A percentile compares a stretch with the other conserved stretches of the same genome.
Conservation (phyloP, 768 basidiomycete species). For the Tylopilus intermedius region DNA sequence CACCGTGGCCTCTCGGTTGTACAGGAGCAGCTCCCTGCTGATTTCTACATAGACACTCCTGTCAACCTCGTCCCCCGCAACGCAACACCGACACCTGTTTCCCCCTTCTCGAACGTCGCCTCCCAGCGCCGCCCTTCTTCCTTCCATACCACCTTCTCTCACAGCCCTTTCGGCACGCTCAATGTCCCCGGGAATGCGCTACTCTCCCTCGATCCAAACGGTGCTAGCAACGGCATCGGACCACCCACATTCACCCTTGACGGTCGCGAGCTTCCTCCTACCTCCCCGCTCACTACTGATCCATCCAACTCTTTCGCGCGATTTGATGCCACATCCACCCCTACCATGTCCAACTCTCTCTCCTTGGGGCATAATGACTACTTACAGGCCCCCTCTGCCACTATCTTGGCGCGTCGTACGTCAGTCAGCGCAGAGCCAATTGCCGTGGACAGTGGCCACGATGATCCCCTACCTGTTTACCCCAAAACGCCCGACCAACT, state of each 20-base stretch:
- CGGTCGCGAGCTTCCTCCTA: conserved; percentile 55
- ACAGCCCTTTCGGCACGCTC: conserved; percentile 72
- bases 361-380: conserved; percentile 52
- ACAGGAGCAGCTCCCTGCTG: conserved; percentile 48
- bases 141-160: conserved; percentile 46
- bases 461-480: conserved; percentile 69
- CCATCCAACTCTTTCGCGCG: conserved; percentile 43
- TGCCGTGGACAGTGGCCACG: conserved; percentile 62
- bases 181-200: conserved; percentile 80
- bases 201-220: conserved; percentile 45
- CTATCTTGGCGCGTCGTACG: conserved; percentile 83
- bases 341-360: conserved; percentile 40
- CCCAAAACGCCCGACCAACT: conserved; percentile 82
- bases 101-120: conserved; percentile 52
- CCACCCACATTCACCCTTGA: conserved; percentile 59
- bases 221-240: conserved; percentile 24
- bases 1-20: conserved; percentile 47
- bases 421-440: conserved; percentile 97
- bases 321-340: conserved; percentile 43
- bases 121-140: conserved; percentile 50
- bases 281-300: conserved; percentile 52
- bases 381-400: conserved; percentile 68
- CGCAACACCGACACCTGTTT: conserved; percentile 39
- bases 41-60: conserved; percentile 56
- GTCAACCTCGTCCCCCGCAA: conserved; percentile 27